Base-by-base conservation (phyloP, 2,329 filamentous ascomycete species). In the Juglanconis oblonga region DNA sequence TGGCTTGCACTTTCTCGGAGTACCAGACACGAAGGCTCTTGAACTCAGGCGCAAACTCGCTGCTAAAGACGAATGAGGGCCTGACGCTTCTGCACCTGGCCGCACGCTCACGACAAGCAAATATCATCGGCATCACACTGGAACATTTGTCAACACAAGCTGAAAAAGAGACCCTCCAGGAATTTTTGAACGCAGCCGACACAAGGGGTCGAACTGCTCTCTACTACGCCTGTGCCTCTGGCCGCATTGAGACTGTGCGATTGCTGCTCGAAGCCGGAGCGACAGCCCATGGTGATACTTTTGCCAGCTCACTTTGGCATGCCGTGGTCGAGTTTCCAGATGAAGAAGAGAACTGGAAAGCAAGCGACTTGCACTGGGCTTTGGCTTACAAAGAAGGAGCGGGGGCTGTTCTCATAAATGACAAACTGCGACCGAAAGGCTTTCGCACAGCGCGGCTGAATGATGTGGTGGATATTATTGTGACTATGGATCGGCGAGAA, bases 221-320 rank as follows among this genome's bases (percentile, higher is more conserved):
- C 33, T 50, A 51, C 54, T 57, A 57, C 7, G 45, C 54, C 3
- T 51, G 54, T 13, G 9, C 5, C 3, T 57, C 13, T 36, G 54
- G 54, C 17, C 29, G 35, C 24, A 24, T 35, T 29, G 47, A 57
- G 29, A 57, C 31, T 31, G 54, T 57, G 3, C 44, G 33, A 6
- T 40, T 57, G 54, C 35, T 57, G 35, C 47, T 57, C n/a, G 44
- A 57, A n/a, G 54, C 54, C 54, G 54, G 54, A 9, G 35, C 45
- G 2, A 49, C 54, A 36, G 33, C 31, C 7, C 44, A 40, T 13
- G 31, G 54, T 6, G 54, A 50, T 8, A 31, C 2, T 14, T 57
- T 38, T 13, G 38, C 13, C 14, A 45, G 45, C 32, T 57, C 54
- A n/a, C 11, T 57, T 7, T 57, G 54, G 54, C 45, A 57, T 4